phyloP scores from a whole-genome alignment of 768 basidiomycete species.

The Termitomyces sp. region DNA sequence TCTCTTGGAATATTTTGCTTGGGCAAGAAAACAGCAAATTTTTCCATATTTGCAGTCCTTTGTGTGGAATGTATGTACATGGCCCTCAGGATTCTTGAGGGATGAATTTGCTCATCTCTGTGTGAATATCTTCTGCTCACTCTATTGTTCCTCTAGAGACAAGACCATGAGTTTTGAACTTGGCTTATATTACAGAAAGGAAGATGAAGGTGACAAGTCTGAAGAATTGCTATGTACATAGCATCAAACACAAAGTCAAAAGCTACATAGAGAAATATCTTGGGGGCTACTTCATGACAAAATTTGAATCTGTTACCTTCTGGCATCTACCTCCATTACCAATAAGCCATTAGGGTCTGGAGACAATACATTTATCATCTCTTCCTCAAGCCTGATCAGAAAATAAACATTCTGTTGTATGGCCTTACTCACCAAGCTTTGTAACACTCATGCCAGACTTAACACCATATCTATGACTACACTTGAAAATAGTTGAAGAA shows the following conservation, averaged over 20 bases:
- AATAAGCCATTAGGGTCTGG: too few species aligned
- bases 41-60: neutral
- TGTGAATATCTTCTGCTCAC: neutral
- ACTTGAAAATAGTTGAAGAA: too few species aligned
- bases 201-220: neutral
- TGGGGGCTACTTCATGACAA: neutral
- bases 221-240: neutral
- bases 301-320: neutral
- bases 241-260: neutral
- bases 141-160: neutral
- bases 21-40: neutral
- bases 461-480: too few species aligned
- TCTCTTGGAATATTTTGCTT: neutral
- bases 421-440: too few species aligned
- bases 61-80: neutral
- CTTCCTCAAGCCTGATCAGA: too few species aligned
- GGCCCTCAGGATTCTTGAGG: neutral
- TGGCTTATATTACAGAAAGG: neutral
- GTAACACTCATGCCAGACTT: too few species aligned
- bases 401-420: too few species aligned
- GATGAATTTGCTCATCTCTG: neutral
- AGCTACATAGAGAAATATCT: neutral
- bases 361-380: too few species aligned
- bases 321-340: neutral
- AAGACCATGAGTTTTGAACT: neutral